A percentile compares a stretch with the other conserved stretches of the same genome.
phyloP scores from a whole-genome alignment of 768 basidiomycete species.

The Lactifluus rugatus region DNA sequence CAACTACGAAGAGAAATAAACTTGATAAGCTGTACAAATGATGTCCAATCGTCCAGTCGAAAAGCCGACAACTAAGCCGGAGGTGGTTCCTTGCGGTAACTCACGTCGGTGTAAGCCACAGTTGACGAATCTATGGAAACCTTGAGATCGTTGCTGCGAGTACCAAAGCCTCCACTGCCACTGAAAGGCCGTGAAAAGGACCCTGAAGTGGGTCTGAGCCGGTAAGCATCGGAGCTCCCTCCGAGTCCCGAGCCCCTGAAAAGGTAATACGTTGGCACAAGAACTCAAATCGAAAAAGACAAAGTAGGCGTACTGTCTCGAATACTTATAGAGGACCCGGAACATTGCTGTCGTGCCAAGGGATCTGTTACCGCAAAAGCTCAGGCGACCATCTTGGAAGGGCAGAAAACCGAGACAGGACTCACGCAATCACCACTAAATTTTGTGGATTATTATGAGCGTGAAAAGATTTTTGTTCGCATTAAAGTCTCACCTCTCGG shows the following conservation, averaged over 20 bases:
- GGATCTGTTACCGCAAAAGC: background rate
- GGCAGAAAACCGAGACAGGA: background rate
- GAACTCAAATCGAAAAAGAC: background rate
- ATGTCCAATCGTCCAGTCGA: no score
- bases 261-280: background rate
- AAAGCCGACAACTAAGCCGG: background rate
- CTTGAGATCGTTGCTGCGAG: background rate
- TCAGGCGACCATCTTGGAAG: background rate
- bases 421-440: slow-evolving; percentile 13
- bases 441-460: background rate
- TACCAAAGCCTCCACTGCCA: background rate
- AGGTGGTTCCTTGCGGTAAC: background rate
- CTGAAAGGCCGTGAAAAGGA: background rate
- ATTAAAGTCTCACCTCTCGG: slow-evolving; percentile 3
- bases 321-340: background rate
- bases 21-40: no score
- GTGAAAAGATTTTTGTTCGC: background rate
- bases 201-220: background rate
- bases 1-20: no score
- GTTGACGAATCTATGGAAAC: background rate
- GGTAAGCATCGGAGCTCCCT: background rate
- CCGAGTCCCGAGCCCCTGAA: background rate
- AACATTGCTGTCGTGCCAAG: background rate
- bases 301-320: background rate
- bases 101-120: background rate